Conservation (phyloP, 768 basidiomycete species). For the Nidularia sp. region DNA sequence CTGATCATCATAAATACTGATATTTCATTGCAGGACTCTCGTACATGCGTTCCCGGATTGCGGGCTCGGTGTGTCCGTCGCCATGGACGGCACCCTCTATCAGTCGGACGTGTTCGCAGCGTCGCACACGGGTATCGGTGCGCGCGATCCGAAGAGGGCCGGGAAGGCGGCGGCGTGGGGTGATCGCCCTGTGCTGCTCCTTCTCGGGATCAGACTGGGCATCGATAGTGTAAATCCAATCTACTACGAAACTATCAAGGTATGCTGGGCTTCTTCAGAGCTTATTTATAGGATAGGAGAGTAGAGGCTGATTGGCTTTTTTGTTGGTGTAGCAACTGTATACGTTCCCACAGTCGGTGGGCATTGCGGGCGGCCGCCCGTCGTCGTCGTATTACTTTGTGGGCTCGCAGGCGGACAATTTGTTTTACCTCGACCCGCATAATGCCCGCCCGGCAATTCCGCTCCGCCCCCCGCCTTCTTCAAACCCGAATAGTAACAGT, state of each 20-base stretch:
- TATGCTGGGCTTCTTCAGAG: conserved; percentile 9
- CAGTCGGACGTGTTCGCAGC: conserved; percentile 84
- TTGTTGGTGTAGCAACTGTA: conserved; percentile 60
- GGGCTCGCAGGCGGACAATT: conserved; percentile 81
- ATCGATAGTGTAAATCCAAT: conserved; percentile 93
- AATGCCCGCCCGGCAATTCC: conserved; percentile 76
- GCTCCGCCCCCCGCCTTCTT: conserved; percentile 39
- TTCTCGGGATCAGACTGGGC: conserved; percentile 84
- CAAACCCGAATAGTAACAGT: background rate
- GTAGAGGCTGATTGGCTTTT: background rate
- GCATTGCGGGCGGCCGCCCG: conserved; percentile 94
- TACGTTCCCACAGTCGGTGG: conserved; percentile 92
- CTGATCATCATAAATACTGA: background rate
- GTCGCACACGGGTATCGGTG: conserved; percentile 38
- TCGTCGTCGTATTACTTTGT: conserved; percentile 99
- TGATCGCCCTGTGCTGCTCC: conserved; percentile 75
- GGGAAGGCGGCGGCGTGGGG: conserved; percentile 56
- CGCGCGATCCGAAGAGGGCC: conserved; percentile 21
- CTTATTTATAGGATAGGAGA: background rate
- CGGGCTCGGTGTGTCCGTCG: conserved; percentile 76
- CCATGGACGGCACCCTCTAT: conserved; percentile 79
- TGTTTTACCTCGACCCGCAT: conserved; percentile 82
- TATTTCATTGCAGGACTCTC: conserved; percentile 48
- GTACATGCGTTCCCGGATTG: conserved; percentile 77
- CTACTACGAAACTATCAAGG: conserved; percentile 77